A percentile compares a stretch with the other conserved stretches of the same genome.
Conservation (phyloP, 306 rosid species). For the Vigna hirtella region DNA sequence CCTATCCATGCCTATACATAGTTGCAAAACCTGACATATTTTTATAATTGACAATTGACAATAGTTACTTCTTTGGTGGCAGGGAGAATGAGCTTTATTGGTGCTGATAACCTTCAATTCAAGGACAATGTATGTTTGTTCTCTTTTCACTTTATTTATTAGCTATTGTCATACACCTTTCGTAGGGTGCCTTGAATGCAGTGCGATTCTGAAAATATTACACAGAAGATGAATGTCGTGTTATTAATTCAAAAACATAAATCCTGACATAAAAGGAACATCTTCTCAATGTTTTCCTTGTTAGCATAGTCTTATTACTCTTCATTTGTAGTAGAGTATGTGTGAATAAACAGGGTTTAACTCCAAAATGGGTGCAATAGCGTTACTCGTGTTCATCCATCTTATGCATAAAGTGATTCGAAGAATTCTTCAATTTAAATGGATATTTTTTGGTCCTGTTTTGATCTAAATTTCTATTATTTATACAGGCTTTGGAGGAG, state of each 20-base stretch:
- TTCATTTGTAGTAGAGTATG: neutral
- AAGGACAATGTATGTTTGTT: constrained; percentile 66
- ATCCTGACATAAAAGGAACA: neutral
- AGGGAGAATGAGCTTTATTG: constrained; percentile 68
- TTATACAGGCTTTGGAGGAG: constrained; percentile 7
- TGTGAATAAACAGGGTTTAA: neutral
- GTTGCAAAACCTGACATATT: neutral
- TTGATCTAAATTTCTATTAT: neutral
- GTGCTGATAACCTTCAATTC: constrained; percentile 58
- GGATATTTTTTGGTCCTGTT: neutral
- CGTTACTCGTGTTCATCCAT: neutral
- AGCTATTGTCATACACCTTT: too few species aligned
- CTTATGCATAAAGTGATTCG: constrained; percentile 15
- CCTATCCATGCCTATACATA: neutral
- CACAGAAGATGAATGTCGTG: neutral
- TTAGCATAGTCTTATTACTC: neutral
- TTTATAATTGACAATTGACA: neutral
- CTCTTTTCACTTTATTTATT: constrained; percentile 14
- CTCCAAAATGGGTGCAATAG: neutral
- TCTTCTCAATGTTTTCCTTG: neutral
- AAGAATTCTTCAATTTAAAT: neutral
- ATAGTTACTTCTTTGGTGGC: constrained; percentile 52
- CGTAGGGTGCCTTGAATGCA: neutral
- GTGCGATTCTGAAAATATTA: neutral
- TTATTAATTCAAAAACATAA: neutral